Conservation (phyloP, 2,329 filamentous ascomycete species). For the Hypoxylon sp. region DNA sequence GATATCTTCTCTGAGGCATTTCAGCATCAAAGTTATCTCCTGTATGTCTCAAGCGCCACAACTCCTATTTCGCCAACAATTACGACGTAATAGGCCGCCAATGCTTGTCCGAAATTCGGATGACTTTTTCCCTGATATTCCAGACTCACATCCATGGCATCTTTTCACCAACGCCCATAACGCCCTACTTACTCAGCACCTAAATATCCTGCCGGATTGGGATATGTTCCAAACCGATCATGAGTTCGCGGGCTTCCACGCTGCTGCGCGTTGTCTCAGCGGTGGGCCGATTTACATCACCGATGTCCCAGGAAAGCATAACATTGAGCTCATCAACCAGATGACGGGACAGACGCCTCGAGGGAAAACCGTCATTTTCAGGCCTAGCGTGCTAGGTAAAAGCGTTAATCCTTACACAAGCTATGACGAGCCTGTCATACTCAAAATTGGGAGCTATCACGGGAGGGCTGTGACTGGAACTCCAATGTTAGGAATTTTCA, state of each 20-base stretch:
- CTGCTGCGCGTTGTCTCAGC: slow-evolving; percentile 88
- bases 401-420: slow-evolving; percentile 80
- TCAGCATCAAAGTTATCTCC: slow-evolving; percentile 83
- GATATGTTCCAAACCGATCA: slow-evolving; percentile 78
- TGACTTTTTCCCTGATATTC: slow-evolving; percentile 90
- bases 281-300: slow-evolving; percentile 97
- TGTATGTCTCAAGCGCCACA: slow-evolving; percentile 96
- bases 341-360: slow-evolving; percentile 83
- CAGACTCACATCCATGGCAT: slow-evolving; percentile 91
- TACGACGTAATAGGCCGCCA: slow-evolving; percentile 81
- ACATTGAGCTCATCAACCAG: slow-evolving; percentile 80
- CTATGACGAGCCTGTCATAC: slow-evolving; percentile 79
- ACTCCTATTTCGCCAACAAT: slow-evolving; percentile 86
- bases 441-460: slow-evolving; percentile 86
- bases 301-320: slow-evolving; percentile 86
- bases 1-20: slow-evolving; percentile 81
- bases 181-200: slow-evolving; percentile 82
- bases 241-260: slow-evolving; percentile 85
- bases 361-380: slow-evolving; percentile 83
- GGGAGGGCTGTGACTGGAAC: slow-evolving; percentile 77
- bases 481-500: slow-evolving; percentile 87
- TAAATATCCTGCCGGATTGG: slow-evolving; percentile 90
- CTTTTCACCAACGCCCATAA: slow-evolving; percentile 96
- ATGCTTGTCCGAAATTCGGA: slow-evolving; percentile 88
- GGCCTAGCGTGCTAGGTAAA: slow-evolving; percentile 82